phyloP scores from a whole-genome alignment of 345 rosid species.

The Raphanus raphanistrum region DNA sequence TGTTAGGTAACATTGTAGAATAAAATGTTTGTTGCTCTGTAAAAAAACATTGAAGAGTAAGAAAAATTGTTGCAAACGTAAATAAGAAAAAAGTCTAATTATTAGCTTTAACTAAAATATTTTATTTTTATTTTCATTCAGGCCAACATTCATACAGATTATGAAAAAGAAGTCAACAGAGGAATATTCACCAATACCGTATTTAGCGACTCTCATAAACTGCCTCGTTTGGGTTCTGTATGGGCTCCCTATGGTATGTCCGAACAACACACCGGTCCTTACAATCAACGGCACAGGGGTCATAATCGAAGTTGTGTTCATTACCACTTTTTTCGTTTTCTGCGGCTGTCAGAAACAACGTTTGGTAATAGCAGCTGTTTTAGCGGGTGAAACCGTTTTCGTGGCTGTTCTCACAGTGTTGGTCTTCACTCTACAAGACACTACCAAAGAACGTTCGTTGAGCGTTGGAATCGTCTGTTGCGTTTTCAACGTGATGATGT shows the following conservation, averaged over 20 bases:
- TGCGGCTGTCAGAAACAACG: slow-evolving; percentile 46
- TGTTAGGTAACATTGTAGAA: not conserved
- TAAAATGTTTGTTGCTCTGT: not conserved
- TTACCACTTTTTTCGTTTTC: slow-evolving; percentile 48
- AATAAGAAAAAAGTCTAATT: not conserved
- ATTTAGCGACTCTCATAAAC: slow-evolving; percentile 75
- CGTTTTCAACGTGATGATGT: slow-evolving; percentile 71
- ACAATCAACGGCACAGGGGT: slow-evolving; percentile 77
- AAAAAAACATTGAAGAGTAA: not conserved
- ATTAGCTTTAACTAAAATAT: not conserved
- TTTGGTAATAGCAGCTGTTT: slow-evolving; percentile 31
- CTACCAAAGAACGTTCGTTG: slow-evolving; percentile 45
- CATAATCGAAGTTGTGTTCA: slow-evolving; percentile 54
- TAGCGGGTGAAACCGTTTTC: slow-evolving; percentile 46
- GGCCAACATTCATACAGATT: slow-evolving; percentile 77
- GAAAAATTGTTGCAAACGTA: not conserved
- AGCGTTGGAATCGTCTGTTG: slow-evolving; percentile 64
- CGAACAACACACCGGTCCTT: slow-evolving; percentile 60
- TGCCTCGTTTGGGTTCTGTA: slow-evolving; percentile 82
- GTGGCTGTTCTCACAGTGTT: slow-evolving; percentile 35
- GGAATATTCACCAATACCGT: slow-evolving; percentile 73
- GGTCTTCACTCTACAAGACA: slow-evolving; percentile 51
- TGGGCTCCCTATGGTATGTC: slow-evolving; percentile 77
- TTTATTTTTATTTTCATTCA: slow-evolving; percentile 26
- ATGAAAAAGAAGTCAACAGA: slow-evolving; percentile 74